Conservation (phyloP, 2,329 filamentous ascomycete genomes). For the Cladosporium sp. region DNA sequence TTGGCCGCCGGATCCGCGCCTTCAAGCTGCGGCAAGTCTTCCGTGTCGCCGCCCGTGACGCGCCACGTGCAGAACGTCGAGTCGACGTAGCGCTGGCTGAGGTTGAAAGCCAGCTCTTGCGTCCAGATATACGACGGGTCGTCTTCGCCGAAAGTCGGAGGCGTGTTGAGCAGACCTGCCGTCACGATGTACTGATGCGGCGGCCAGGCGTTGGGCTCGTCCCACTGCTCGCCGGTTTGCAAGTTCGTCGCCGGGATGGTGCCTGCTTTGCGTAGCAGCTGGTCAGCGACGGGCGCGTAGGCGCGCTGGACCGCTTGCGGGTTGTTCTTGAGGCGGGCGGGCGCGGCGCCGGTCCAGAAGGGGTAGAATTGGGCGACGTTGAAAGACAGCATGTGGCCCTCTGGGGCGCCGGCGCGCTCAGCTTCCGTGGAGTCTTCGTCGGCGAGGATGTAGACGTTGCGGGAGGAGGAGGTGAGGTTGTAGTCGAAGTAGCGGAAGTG, state of each 20-base stretch:
- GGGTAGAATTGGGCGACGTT: constrained; percentile 64
- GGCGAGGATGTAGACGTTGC: constrained; percentile 56
- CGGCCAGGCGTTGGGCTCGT: constrained; percentile 70
- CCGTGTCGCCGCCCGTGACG: constrained; percentile 64
- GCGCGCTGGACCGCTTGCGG: constrained; percentile 58
- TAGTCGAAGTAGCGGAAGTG: constrained; percentile 68
- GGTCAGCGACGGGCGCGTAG: constrained; percentile 55
- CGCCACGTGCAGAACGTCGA: constrained; percentile 71
- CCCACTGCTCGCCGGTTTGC: constrained; percentile 66
- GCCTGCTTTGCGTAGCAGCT: constrained; percentile 55
- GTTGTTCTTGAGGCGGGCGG: constrained; percentile 57
- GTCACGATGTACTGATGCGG: constrained; percentile 66
- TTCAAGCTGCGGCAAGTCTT: constrained; percentile 51
- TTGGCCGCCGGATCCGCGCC: constrained; percentile 45
- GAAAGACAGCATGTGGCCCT: constrained; percentile 59
- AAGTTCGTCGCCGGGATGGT: constrained; percentile 65
- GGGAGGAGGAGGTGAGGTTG: constrained; percentile 60
- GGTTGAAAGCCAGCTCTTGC: constrained; percentile 56
- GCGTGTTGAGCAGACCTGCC: constrained; percentile 60
- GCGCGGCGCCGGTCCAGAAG: constrained; percentile 68
- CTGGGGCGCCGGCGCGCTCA: constrained; percentile 51
- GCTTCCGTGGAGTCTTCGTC: constrained; percentile 49
- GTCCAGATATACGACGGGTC: constrained; percentile 57
- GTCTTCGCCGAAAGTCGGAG: constrained; percentile 54
- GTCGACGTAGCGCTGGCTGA: constrained; percentile 67